These are phyloP conservation scores for Colletotrichum chrysophilum DNA, from an alignment of 2,329 filamentous ascomycete species.

Conservation along the genomic window DNA sequence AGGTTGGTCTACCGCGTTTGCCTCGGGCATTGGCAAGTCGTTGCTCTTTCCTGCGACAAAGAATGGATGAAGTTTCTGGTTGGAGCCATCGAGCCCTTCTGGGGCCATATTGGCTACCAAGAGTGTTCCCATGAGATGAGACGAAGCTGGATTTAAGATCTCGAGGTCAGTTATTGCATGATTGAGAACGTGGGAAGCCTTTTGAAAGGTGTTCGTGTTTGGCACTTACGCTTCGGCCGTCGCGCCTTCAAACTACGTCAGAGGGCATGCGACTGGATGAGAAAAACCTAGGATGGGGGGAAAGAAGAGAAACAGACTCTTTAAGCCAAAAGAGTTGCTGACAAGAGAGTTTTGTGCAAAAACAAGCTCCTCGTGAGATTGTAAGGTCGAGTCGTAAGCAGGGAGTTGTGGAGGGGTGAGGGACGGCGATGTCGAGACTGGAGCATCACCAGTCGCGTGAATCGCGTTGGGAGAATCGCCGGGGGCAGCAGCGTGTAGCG, in stretches of 20 bases:
- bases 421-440: background rate
- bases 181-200: background rate
- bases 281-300: background rate
- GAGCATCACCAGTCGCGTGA: constrained; percentile 9
- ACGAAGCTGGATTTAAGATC: background rate
- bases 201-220: background rate
- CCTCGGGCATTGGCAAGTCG: background rate
- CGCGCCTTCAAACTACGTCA: constrained; percentile 16
- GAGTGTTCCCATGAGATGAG: constrained; percentile 44
- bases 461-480: constrained; percentile 3
- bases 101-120: constrained; percentile 50
- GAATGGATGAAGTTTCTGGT: constrained; percentile 61
- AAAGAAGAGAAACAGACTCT: background rate
- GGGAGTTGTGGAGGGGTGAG: constrained; percentile 1
- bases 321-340: background rate
- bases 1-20: background rate
- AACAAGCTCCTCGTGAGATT: background rate
- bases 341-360: background rate
- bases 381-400: background rate
- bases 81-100: constrained; percentile 37
- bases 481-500: constrained; percentile 13
- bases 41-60: constrained; percentile 40
- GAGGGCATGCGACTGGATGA: constrained; percentile 4
- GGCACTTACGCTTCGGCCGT: constrained; percentile 10
- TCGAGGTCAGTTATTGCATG: background rate